Evolutionary conservation across 139 green algal species (phyloP).

Genomic region (Coelastrella sp.): DNA sequence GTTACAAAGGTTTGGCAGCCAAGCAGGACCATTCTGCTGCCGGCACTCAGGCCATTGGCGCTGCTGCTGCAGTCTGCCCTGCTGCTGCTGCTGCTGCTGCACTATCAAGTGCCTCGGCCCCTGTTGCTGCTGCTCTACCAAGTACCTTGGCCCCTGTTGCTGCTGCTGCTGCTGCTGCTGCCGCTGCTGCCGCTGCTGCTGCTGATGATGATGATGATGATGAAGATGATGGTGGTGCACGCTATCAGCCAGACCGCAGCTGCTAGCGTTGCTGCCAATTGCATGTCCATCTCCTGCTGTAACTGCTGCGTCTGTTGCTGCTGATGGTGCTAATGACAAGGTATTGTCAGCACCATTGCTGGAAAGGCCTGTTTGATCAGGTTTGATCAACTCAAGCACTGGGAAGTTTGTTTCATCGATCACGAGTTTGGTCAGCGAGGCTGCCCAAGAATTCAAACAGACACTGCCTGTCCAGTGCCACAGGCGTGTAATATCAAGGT

Average conservation of each 20-base stretch:
- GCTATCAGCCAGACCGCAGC: no score
- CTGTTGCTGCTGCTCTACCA: background rate
- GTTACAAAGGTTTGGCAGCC: background rate
- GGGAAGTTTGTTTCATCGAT: background rate
- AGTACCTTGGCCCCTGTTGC: background rate
- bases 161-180: background rate
- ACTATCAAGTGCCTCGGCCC: background rate
- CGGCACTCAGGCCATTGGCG: no score
- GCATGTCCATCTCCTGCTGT: background rate
- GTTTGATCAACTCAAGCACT: background rate
- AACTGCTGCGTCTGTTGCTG: background rate
- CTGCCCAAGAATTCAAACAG: background rate
- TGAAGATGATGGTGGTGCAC: no score
- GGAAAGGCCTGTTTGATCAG: background rate
- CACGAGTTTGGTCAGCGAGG: background rate
- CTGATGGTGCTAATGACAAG: background rate
- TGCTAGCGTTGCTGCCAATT: background rate
- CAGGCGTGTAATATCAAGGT: conserved; percentile 8
- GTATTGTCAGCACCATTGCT: background rate
- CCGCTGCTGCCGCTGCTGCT: background rate
- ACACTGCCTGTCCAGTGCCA: background rate
- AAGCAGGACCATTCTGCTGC: background rate
- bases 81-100: conserved; percentile 12
- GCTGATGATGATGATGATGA: background rate
- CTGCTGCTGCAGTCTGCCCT: background rate